A percentile compares a stretch with the other conserved stretches of the same genome.
These are phyloP conservation scores for Fistulinella prunicolor DNA, from an alignment of 768 basidiomycete genomes.

Conservation along the genomic window DNA sequence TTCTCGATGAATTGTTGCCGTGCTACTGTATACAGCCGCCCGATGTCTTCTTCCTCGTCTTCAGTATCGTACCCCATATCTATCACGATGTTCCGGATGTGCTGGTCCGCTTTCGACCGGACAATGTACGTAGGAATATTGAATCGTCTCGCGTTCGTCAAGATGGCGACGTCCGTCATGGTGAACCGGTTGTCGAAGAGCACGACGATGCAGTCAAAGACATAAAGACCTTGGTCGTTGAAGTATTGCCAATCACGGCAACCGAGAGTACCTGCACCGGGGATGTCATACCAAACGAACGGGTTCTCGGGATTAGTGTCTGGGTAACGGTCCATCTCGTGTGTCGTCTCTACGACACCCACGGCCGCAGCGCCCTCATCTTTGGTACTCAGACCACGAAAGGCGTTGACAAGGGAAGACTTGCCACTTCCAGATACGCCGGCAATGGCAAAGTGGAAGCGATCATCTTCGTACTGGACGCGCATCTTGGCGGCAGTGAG, in stretches of 20 bases:
- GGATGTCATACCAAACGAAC: slow-evolving; percentile 24
- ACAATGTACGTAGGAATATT: slow-evolving; percentile 22
- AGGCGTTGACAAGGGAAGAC: slow-evolving; percentile 37
- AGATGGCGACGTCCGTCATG: slow-evolving; percentile 20
- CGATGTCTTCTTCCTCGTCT: slow-evolving; percentile 9
- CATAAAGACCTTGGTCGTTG: slow-evolving; percentile 22
- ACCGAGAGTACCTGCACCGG: slow-evolving; percentile 20
- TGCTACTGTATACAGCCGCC: slow-evolving; percentile 8
- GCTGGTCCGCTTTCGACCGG: slow-evolving; percentile 22
- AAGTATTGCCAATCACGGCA: slow-evolving; percentile 23
- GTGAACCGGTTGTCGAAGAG: slow-evolving; percentile 25
- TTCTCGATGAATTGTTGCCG: slow-evolving; percentile 15
- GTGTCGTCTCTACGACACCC: slow-evolving; percentile 19
- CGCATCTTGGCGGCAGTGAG: slow-evolving; percentile 15
- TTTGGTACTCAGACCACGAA: slow-evolving; percentile 30
- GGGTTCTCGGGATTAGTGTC: slow-evolving; percentile 14
- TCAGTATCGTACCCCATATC: slow-evolving; percentile 22
- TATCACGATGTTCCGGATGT: slow-evolving; percentile 19
- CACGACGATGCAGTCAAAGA: slow-evolving; percentile 23
- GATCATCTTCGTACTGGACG: slow-evolving; percentile 24
- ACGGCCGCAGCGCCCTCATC: slow-evolving; percentile 17
- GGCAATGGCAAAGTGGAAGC: slow-evolving; percentile 35
- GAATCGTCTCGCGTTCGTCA: slow-evolving; percentile 14
- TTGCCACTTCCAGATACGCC: slow-evolving; percentile 37
- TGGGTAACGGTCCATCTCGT: slow-evolving; percentile 12